Evolutionary conservation across 257 asterid species (phyloP).

Genomic region (Nicotiana obtusifolia): DNA sequence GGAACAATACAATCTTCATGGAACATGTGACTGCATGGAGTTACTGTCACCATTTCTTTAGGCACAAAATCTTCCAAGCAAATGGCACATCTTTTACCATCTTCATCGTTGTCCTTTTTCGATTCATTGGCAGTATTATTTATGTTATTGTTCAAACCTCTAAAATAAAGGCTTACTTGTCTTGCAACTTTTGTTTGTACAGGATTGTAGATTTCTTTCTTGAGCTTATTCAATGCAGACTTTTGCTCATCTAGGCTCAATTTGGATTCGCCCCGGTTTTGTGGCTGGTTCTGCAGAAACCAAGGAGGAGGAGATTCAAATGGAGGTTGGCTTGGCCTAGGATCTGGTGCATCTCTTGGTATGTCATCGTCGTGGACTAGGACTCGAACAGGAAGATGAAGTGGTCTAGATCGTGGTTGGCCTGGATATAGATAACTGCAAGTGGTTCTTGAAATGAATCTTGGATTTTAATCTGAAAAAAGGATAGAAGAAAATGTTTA

Average conservation of each 20-base stretch:
- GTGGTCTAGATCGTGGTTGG: slow-evolving; percentile 15
- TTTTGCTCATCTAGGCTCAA: slow-evolving; percentile 51
- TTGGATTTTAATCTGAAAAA: neutral
- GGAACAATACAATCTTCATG: slow-evolving; percentile 89
- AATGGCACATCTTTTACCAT: slow-evolving; percentile 60
- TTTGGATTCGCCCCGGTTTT: slow-evolving; percentile 30
- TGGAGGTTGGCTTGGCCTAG: slow-evolving; percentile 5
- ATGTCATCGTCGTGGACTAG: slow-evolving; percentile 17
- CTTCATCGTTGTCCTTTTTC: slow-evolving; percentile 25
- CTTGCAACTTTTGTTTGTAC: slow-evolving; percentile 36
- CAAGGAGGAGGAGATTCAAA: slow-evolving; percentile 20
- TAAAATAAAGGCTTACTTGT: slow-evolving; percentile 21
- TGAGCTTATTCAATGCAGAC: slow-evolving; percentile 42
- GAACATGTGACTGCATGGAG: slow-evolving; percentile 90
- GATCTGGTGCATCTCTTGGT: slow-evolving; percentile 17
- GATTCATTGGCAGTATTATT: neutral
- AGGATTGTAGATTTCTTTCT: slow-evolving; percentile 74
- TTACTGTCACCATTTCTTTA: slow-evolving; percentile 48
- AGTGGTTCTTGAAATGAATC: neutral
- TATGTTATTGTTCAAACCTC: slow-evolving; percentile 33
- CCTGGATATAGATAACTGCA: slow-evolving; percentile 33
- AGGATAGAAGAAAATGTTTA: neutral
- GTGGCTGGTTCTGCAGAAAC: slow-evolving; percentile 9
- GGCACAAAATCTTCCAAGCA: slow-evolving; percentile 84
- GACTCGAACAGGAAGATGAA: slow-evolving; percentile 18